Conservation (phyloP, 257 asterid species). For the Catharanthus roseus region DNA sequence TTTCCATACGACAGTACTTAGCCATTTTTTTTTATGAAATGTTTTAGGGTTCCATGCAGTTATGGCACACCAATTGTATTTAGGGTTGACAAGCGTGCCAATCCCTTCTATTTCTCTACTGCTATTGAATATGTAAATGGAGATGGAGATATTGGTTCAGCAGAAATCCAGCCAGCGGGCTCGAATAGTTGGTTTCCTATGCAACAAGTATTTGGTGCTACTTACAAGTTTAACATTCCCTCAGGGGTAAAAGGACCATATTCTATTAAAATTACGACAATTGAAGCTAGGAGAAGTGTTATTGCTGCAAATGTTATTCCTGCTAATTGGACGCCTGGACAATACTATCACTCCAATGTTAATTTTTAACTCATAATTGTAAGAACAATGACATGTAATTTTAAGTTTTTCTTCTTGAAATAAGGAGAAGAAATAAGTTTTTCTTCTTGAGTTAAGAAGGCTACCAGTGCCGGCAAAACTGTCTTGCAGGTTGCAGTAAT, state of each 20-base stretch:
- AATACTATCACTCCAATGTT: constrained; percentile 12
- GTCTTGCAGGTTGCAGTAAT: no score
- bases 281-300: not conserved
- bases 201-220: constrained; percentile 33
- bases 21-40: not conserved
- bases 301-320: constrained; percentile 30
- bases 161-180: constrained; percentile 19
- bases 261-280: constrained; percentile 28
- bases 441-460: no score
- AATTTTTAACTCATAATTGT: constrained; percentile 17
- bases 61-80: constrained; percentile 18
- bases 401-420: no score
- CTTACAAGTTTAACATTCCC: constrained; percentile 18
- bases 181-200: constrained; percentile 23
- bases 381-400: no score
- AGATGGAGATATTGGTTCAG: constrained; percentile 37
- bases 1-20: no score
- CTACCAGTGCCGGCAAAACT: no score
- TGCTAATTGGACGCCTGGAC: constrained; percentile 26
- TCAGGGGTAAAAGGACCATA: constrained; percentile 21
- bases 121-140: constrained; percentile 29
- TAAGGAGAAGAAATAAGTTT: no score
- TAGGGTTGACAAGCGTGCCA: constrained; percentile 26
- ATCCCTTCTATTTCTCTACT: constrained; percentile 20
- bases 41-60: constrained; percentile 29